These are phyloP conservation scores for Flaveria robusta DNA, from an alignment of 129 eudicot genomes.

Conservation along the genomic window DNA sequence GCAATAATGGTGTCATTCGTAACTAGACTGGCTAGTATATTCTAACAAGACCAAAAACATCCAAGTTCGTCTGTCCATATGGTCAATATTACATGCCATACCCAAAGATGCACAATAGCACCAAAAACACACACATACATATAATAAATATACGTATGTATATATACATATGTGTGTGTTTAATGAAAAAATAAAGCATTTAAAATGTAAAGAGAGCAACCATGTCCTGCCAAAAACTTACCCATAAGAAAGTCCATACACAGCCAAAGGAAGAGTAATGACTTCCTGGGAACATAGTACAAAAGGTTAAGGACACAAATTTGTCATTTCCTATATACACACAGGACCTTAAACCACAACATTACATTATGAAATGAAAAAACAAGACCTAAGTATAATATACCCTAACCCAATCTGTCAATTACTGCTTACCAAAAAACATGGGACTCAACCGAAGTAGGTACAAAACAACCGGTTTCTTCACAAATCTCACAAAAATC, in stretches of 20 bases:
- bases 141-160: too few species aligned
- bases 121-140: too few species aligned
- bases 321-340: constrained; percentile 43
- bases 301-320: constrained; percentile 34
- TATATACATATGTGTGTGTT: too few species aligned
- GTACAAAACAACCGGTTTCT: constrained; percentile 30
- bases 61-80: too few species aligned
- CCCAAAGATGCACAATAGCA: too few species aligned
- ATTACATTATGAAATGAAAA: not conserved
- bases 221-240: too few species aligned
- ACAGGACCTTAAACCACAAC: constrained; percentile 13
- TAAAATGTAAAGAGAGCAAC: too few species aligned
- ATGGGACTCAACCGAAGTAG: constrained; percentile 21
- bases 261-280: constrained; percentile 8
- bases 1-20: too few species aligned
- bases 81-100: too few species aligned
- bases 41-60: too few species aligned
- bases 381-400: constrained; percentile 39
- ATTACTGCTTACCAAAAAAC: constrained; percentile 41
- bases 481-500: constrained; percentile 40
- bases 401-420: constrained; percentile 40
- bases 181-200: too few species aligned
- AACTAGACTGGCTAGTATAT: too few species aligned
- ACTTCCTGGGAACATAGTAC: constrained; percentile 21
- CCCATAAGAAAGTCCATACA: not conserved